Base-by-base conservation (phyloP, 2,329 filamentous ascomycete genomes). In the Periconia macrospinosa region DNA sequence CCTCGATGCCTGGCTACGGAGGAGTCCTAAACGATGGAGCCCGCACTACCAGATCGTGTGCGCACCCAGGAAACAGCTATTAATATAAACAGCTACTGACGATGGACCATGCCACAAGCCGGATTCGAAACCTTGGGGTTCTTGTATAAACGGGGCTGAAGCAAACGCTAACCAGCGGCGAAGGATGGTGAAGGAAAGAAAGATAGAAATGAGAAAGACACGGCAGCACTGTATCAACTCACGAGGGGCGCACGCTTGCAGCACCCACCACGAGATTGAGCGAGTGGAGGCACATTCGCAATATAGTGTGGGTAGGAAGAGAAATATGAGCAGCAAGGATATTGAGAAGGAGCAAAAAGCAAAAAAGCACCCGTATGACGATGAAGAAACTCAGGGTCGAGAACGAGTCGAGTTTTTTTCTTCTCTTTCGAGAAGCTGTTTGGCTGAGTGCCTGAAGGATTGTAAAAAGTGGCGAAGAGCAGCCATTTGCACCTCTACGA, bases 381-480 rank as follows among this genome's bases (percentile, higher is more conserved):
- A 64, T 57, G 59, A 67, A 66, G 63, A 63, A 60, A 63, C 65
- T 62, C 61, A 67, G 63, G 59, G 63, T 66, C 59, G 59, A 59
- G 66, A 59, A 63, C 58, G 62, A 61, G 61, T 66, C 11, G 33
- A 37, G 5, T 13, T 37, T 13, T 37, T 37, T 37, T n/a, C 33
- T 37, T 37, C 33, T 37, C 68, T 65, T 67, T 56, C 58, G 58
- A 55, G 45, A 57, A 61, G 61, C 60, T 71, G 62, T 70, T 63
- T 71, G 69, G 68, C 62, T 69, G 65, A 61, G 59, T 56, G 58
- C 58, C 59, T 67, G 61, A 61, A 67, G 68, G 65, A 71, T 71
- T 67, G 6, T 37, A 37, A 73, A 72, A 72, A 72, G 70, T 72
- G 70, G 70, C 70, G 66, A 73, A 65, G 64, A 61, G 37, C 50